A percentile compares a stretch with the other conserved stretches of the same genome.
These are phyloP conservation scores for Entoloma clypeatum DNA, from an alignment of 1,284 basidiomycete species.

Conservation along the genomic window DNA sequence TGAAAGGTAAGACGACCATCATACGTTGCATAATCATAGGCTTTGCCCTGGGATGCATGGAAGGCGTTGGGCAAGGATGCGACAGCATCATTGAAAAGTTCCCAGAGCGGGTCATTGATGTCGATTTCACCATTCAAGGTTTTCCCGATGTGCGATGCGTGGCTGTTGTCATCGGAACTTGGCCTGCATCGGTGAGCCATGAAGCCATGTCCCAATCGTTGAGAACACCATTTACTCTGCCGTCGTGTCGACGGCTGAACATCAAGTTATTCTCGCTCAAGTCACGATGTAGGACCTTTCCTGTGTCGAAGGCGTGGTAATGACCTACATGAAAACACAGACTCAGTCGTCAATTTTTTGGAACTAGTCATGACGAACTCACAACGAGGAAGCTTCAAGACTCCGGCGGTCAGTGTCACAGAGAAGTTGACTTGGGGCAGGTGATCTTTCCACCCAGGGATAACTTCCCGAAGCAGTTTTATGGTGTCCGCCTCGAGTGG, in stretches of 20 bases:
- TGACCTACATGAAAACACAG: constrained; percentile 1
- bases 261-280: constrained; percentile 2
- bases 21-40: not conserved
- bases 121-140: no score
- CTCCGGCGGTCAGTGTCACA: constrained; percentile 3
- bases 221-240: not conserved
- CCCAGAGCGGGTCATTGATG: constrained; percentile 1
- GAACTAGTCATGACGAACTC: constrained; percentile 2
- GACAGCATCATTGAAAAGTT: not conserved
- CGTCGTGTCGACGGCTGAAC: not conserved
- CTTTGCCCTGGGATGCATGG: no score
- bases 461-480: not conserved
- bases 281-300: constrained; percentile 4
- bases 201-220: constrained; percentile 4
- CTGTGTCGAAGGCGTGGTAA: not conserved
- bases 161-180: not conserved
- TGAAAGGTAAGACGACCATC: not conserved
- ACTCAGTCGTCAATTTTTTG: constrained; percentile 3
- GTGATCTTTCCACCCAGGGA: constrained; percentile 9
- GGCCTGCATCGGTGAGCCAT: not conserved
- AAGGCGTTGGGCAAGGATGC: not conserved
- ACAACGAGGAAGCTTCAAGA: constrained; percentile 9
- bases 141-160: not conserved
- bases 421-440: constrained; percentile 11
- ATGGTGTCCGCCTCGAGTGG: constrained; percentile 4